Evolutionary conservation across 2,329 filamentous ascomycete species (phyloP), one percentile per base, ranked within the genome.

Genomic region (Fusarium floridanum): DNA sequence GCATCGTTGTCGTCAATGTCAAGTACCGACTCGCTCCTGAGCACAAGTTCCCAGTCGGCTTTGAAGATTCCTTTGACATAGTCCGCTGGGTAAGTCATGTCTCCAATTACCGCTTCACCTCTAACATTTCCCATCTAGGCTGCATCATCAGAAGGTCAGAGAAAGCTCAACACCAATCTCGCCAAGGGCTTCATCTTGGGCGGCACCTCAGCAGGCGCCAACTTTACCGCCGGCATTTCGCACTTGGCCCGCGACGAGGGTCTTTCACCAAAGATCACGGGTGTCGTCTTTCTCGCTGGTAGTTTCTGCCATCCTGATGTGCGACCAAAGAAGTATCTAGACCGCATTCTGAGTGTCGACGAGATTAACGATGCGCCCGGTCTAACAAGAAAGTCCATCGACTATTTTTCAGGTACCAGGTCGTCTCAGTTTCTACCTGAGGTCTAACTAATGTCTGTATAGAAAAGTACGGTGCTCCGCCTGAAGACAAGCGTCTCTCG

Each of bases 11-110:
- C 20, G 78, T 88, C 9, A 88, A 85, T 67, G 83, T 88, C 1
- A 86, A 87, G 48, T 89, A 89, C 73, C 79, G 87, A 0, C 83
- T 89, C 17, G 86, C 86, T 1, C 88, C 88, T 0, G 87, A 89
- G 72, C 79, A 87, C 70, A 82, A 82, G 56, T 89, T 88, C 63
- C 87, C 87, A 0, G 77, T 77, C 5, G 83, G 84, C 4, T 81
- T 88, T 12, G 77, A 85, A 64, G 87, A 89, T 73, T 83, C 82
- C 63, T 86, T 83, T 69, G 86, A 88, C 70, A 67, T 80, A 22
- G 71, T 79, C 1, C 72, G 74, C 22, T 81, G 80, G 80, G 75
- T 81, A 63, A 50, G n/a, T 27, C 34, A 29, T 29, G 2, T 2
- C 4, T 2, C 39, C 50, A 32, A 16, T 11, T 24, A 22, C 5